Conservation (phyloP, 2,329 filamentous ascomycete species). For the Trichoderma afroharzianum region DNA sequence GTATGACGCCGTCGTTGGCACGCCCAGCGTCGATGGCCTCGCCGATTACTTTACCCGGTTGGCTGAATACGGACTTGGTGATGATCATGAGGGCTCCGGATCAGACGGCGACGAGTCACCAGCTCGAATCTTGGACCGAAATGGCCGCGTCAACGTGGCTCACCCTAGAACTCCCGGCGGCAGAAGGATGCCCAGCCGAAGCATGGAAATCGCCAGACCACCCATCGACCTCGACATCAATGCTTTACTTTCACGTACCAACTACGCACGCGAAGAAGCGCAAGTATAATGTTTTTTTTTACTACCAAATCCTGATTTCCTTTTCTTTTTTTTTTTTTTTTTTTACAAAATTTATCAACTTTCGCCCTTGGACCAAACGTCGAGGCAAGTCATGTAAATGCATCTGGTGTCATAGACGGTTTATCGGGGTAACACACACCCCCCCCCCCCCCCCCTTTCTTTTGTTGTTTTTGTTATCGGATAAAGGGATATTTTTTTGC, state of each 20-base stretch:
- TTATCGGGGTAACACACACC: neutral
- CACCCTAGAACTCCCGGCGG: conserved; percentile 55
- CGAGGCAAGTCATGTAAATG: neutral
- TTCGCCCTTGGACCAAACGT: neutral
- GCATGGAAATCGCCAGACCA: conserved; percentile 50
- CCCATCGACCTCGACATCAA: conserved; percentile 27
- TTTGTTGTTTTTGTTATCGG: neutral
- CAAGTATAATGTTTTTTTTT: conserved; percentile 4
- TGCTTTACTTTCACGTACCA: conserved; percentile 18
- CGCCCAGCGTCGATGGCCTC: conserved; percentile 62
- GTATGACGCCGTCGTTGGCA: conserved; percentile 75
- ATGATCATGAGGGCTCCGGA: conserved; percentile 36
- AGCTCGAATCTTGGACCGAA: conserved; percentile 46
- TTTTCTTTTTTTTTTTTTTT: neutral
- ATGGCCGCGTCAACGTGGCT: conserved; percentile 54
- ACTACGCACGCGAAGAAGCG: neutral
- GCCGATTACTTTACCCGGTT: conserved; percentile 85
- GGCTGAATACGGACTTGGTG: conserved; percentile 61
- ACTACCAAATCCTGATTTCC: neutral
- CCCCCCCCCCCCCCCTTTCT: neutral
- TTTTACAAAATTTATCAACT: neutral
- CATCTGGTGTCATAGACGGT: neutral
- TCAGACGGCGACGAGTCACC: conserved; percentile 43
- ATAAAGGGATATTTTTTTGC: neutral
- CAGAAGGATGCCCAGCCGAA: conserved; percentile 51